Evolutionary conservation across 2,329 filamentous ascomycete species (phyloP), one percentile per base, ranked within the genome.

Genomic region (Diaporthe capsici): DNA sequence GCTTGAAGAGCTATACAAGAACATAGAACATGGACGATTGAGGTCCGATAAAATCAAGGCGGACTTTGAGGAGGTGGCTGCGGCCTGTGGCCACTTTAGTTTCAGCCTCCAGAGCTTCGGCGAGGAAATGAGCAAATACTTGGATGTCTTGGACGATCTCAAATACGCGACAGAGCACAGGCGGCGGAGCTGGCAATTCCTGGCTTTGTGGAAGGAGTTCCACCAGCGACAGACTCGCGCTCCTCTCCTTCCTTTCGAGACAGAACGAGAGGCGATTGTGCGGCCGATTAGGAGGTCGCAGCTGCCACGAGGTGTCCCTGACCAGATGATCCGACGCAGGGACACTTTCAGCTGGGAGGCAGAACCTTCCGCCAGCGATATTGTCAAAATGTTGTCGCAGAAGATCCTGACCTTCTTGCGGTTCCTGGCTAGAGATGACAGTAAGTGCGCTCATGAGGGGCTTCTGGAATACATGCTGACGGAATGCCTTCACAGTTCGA

Each of bases 71-170:
- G 97, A 99, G 84, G 96, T 98, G 15, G 96, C 96, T 55, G 96
- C 97, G n/a, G 97, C 96, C 74, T 99, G 97, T 81, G 96, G 97
- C 0, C 96, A 98, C 84, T 99, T 98, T 82, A 96, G 94, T 81
- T 98, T 97, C 82, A 97, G 94, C 58, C 87, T 99, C 37, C 91
- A 97, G 77, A 94, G 97, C 79, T 96, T 98, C 81, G 96, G 95
- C 0, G 94, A 98, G 81, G 95, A 98, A 81, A 94, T 98, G 86
- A 92, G 94, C 78, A 90, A 90, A 17, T 97, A 98, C 79, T 84
- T 99, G 60, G 92, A 95, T 71, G 92, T 97, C 0, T 86, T 99
- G 6, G 95, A 98, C 81, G 94, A 98, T 57, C 85, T 98, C 55
- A 96, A 97, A 82, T 90, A 94, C 77, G 86, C 91, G 25, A 92